These are phyloP conservation scores for Mortierella sp. DNA, from an alignment of 371 early-diverging fungal genomes.

Conservation along the genomic window DNA sequence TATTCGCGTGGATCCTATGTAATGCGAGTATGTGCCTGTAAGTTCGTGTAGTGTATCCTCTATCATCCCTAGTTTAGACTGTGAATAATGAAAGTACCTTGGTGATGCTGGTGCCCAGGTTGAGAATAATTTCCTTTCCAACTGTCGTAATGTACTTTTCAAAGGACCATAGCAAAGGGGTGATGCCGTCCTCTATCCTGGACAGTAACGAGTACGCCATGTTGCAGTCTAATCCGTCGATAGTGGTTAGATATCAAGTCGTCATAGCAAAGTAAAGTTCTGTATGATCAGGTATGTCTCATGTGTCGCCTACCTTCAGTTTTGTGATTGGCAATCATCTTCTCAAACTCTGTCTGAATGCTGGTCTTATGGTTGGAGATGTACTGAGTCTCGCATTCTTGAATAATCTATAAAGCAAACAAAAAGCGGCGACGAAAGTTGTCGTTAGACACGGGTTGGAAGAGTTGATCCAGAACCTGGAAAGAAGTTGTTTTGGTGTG, in stretches of 20 bases:
- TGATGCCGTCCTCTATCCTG: constrained; percentile 75
- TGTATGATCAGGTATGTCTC: not conserved
- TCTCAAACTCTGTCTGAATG: constrained; percentile 79
- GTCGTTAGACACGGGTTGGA: not conserved
- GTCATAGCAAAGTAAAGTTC: not conserved
- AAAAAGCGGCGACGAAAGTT: not conserved
- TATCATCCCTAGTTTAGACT: not conserved
- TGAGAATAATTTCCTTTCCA: constrained; percentile 71
- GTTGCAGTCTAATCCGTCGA: constrained; percentile 71
- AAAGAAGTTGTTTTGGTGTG: not conserved
- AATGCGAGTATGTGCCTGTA: not conserved
- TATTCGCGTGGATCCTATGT: constrained; percentile 78
- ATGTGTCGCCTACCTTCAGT: constrained; percentile 65
- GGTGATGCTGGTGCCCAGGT: constrained; percentile 64
- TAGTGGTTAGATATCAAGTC: not conserved
- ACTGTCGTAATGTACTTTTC: constrained; percentile 73
- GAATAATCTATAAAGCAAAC: constrained; percentile 62
- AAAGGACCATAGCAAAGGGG: constrained; percentile 72
- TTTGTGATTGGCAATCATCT: constrained; percentile 75
- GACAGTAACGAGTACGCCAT: constrained; percentile 77
- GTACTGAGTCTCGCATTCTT: constrained; percentile 84
- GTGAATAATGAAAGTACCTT: constrained; percentile 62
- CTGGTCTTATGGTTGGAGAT: constrained; percentile 75
- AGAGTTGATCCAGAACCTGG: not conserved
- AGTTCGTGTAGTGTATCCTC: not conserved